These are phyloP conservation scores for Lepidium campestre DNA, from an alignment of 441 rosid species.

Conservation along the genomic window DNA sequence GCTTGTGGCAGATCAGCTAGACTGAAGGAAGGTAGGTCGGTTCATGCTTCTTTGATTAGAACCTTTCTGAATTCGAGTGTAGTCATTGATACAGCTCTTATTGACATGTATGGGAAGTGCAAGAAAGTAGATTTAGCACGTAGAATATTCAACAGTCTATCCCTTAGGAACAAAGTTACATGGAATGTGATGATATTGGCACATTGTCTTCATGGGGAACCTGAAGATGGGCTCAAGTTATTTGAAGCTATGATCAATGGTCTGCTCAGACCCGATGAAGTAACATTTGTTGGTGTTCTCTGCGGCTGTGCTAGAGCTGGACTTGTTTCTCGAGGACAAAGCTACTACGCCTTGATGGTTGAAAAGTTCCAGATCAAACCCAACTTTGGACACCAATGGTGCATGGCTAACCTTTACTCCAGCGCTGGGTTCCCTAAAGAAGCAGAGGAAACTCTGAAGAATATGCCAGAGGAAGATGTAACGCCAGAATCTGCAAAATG, in stretches of 20 bases:
- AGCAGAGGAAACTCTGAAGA: constrained; percentile 39
- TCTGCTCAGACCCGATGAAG: constrained; percentile 31
- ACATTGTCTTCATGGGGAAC: constrained; percentile 52
- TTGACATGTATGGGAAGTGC: constrained; percentile 53
- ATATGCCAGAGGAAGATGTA: constrained; percentile 28
- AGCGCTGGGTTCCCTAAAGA: constrained; percentile 28
- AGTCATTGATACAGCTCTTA: constrained; percentile 36
- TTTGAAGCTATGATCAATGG: constrained; percentile 29
- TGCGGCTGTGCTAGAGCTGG: constrained; percentile 45
- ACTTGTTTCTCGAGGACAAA: constrained; percentile 33
- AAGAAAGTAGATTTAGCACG: constrained; percentile 38
- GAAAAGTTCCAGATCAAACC: constrained; percentile 40
- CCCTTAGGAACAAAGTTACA: constrained; percentile 32
- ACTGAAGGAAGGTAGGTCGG: constrained; percentile 50
- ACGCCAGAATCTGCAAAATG: constrained; percentile 41
- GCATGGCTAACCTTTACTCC: constrained; percentile 49
- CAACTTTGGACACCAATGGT: constrained; percentile 56
- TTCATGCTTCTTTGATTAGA: constrained; percentile 40
- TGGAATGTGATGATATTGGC: constrained; percentile 66
- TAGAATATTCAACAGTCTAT: constrained; percentile 33
- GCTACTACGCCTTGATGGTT: constrained; percentile 39
- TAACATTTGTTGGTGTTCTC: constrained; percentile 45
- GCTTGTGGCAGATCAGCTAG: constrained; percentile 54
- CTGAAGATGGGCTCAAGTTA: constrained; percentile 38
- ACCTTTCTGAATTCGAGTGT: constrained; percentile 24